Conservation (phyloP, 1,139 yeast genomes). For the Zygosaccharomyces sapae region DNA sequence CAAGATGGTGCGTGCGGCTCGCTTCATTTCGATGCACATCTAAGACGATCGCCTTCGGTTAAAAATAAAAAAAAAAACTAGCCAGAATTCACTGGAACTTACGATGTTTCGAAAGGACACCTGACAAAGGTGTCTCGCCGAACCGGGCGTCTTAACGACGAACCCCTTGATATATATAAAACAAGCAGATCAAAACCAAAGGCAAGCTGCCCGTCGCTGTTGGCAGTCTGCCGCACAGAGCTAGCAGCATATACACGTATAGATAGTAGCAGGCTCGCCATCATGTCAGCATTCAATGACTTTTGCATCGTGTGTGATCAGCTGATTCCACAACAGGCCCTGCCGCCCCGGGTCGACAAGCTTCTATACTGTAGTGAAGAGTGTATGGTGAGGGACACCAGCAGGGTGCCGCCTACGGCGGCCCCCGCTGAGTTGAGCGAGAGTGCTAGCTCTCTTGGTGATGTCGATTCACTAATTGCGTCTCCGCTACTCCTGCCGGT, state of each 20-base stretch:
- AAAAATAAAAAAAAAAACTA: not conserved
- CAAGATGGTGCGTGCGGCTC: not conserved
- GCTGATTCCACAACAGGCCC: constrained; percentile 39
- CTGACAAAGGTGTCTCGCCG: not conserved
- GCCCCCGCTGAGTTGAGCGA: constrained; percentile 8
- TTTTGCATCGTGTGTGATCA: constrained; percentile 65
- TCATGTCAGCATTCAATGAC: constrained; percentile 57
- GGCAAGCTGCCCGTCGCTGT: not conserved
- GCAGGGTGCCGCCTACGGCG: constrained; percentile 17
- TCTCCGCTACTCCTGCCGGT: constrained; percentile 17
- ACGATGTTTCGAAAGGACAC: not conserved
- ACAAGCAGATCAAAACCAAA: too few species aligned
- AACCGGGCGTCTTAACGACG: not conserved
- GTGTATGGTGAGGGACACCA: constrained; percentile 47
- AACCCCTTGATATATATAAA: not conserved
- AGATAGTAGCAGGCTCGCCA: too few species aligned
- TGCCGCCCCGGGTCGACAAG: constrained; percentile 28
- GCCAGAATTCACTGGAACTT: not conserved
- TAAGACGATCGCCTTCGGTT: not conserved
- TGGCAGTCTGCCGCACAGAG: too few species aligned
- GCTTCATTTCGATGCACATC: not conserved
- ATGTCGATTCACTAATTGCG: constrained; percentile 15
- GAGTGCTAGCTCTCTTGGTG: constrained; percentile 12
- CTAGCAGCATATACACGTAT: too few species aligned
- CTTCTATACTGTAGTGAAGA: constrained; percentile 56